These are phyloP conservation scores for Annulohypoxylon truncatum DNA, from an alignment of 2,329 filamentous ascomycete species.

Conservation along the genomic window DNA sequence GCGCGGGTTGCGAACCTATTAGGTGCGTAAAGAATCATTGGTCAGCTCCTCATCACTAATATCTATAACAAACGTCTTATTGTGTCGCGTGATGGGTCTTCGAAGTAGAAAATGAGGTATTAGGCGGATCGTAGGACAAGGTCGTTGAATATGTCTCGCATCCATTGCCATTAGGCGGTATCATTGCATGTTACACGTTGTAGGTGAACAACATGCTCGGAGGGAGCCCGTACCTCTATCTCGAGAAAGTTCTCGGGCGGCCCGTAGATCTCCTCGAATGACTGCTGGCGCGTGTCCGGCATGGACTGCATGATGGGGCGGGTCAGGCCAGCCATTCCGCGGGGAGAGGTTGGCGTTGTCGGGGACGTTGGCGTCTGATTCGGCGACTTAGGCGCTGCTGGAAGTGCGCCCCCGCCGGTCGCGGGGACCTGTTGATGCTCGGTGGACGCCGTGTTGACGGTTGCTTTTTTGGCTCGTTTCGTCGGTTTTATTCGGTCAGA, in stretches of 20 bases:
- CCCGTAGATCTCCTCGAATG: conserved; percentile 98
- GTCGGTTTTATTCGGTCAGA: conserved; percentile 11
- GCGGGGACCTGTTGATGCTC: conserved; percentile 41
- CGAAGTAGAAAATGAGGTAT: conserved; percentile 2
- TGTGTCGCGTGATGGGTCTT: conserved; percentile 24
- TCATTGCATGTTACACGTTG: not conserved
- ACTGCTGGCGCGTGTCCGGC: conserved; percentile 85
- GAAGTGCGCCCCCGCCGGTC: conserved; percentile 31
- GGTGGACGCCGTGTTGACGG: conserved; percentile 48
- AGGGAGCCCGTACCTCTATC: conserved; percentile 77
- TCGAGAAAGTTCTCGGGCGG: conserved; percentile 99
- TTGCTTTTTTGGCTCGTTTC: conserved; percentile 25
- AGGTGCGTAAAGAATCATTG: not conserved
- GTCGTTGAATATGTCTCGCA: not conserved
- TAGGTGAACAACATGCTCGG: not conserved
- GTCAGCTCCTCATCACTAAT: conserved; percentile 1
- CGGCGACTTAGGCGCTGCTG: conserved; percentile 43
- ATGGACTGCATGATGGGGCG: conserved; percentile 72
- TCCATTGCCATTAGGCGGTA: not conserved
- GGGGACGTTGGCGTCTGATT: conserved; percentile 24
- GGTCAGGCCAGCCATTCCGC: conserved; percentile 53
- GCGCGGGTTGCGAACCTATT: conserved; percentile 88
- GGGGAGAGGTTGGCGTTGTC: conserved; percentile 33
- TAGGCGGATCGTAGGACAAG: not conserved
- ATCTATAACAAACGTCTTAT: not conserved